These are phyloP conservation scores for Colletotrichum higginsianum DNA, from an alignment of 2,329 filamentous ascomycete species.

Conservation along the genomic window DNA sequence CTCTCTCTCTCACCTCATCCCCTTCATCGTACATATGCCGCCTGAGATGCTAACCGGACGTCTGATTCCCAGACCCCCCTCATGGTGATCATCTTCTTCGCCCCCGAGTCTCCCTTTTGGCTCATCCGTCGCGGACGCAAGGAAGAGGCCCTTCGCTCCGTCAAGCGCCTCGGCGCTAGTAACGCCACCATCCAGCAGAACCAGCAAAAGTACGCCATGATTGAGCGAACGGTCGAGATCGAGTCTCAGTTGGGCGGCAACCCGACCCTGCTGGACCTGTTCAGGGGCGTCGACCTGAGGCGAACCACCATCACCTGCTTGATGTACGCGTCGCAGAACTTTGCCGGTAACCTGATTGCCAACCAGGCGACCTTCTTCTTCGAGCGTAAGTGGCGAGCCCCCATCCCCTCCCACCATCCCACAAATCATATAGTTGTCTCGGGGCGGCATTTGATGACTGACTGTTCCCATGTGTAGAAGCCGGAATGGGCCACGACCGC, in stretches of 20 bases:
- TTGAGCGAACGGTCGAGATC: constrained; percentile 69
- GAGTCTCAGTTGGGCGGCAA: constrained; percentile 60
- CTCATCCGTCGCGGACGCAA: constrained; percentile 63
- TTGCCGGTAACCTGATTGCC: constrained; percentile 73
- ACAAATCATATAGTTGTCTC: background rate
- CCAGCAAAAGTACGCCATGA: constrained; percentile 68
- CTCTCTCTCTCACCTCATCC: too few relatives aligned
- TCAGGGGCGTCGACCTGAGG: constrained; percentile 67
- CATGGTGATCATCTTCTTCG: constrained; percentile 64
- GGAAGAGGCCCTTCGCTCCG: constrained; percentile 59
- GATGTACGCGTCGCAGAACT: constrained; percentile 72
- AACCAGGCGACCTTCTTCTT: constrained; percentile 76
- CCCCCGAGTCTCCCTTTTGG: constrained; percentile 69
- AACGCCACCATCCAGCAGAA: constrained; percentile 48
- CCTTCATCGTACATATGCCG: too few relatives aligned
- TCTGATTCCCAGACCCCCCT: constrained; percentile 59
- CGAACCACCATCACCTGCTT: constrained; percentile 70
- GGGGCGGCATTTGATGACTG: background rate
- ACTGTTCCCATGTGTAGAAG: constrained; percentile 34
- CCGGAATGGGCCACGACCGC: constrained; percentile 44
- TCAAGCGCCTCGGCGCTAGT: constrained; percentile 60
- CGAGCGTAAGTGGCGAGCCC: constrained; percentile 51
- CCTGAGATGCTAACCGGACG: background rate
- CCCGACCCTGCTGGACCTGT: constrained; percentile 65
- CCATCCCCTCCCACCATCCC: constrained; percentile 8